Percentiles rank a stretch among this genome's conserved stretches.
Evolutionary conservation across 306 rosid genomes (phyloP).

Genomic region (Dalbergia cochinchinensis): DNA sequence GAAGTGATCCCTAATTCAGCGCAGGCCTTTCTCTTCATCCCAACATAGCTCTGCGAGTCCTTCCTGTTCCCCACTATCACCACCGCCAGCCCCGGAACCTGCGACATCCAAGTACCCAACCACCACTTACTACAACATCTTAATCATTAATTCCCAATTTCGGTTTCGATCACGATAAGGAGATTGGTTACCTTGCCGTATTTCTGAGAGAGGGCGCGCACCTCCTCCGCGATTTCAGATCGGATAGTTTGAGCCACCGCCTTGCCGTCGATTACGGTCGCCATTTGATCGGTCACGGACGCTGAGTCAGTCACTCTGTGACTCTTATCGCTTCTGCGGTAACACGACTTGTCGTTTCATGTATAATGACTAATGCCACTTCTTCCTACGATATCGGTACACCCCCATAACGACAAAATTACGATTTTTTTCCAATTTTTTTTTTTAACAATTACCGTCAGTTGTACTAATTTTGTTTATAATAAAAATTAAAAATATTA

Average conservation of each 20-base stretch:
- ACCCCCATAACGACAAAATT: background rate
- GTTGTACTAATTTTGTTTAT: background rate
- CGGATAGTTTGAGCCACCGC: slow-evolving; percentile 79
- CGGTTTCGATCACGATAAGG: background rate
- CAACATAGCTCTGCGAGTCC: slow-evolving; percentile 87
- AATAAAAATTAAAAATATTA: too few species aligned
- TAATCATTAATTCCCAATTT: background rate
- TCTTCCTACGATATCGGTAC: background rate
- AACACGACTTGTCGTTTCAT: background rate
- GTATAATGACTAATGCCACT: too few species aligned
- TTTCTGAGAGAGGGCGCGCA: slow-evolving; percentile 64
- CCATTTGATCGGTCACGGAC: slow-evolving; percentile 53
- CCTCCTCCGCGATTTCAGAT: slow-evolving; percentile 77
- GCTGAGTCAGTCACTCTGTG: background rate
- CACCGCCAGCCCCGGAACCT: slow-evolving; percentile 95
- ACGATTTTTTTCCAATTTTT: background rate
- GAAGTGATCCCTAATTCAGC: slow-evolving; percentile 86
- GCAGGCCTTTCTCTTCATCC: slow-evolving; percentile 91
- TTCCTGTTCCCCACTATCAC: slow-evolving; percentile 88
- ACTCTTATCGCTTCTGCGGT: background rate
- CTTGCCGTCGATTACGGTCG: slow-evolving; percentile 84
- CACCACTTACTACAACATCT: background rate
- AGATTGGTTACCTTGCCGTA: slow-evolving; percentile 70
- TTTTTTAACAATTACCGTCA: background rate
- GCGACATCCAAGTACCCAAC: background rate